Evolutionary conservation across 768 basidiomycete genomes (phyloP), one percentile per base, ranked within the genome.

Genomic region (Boletus coccyginus): DNA sequence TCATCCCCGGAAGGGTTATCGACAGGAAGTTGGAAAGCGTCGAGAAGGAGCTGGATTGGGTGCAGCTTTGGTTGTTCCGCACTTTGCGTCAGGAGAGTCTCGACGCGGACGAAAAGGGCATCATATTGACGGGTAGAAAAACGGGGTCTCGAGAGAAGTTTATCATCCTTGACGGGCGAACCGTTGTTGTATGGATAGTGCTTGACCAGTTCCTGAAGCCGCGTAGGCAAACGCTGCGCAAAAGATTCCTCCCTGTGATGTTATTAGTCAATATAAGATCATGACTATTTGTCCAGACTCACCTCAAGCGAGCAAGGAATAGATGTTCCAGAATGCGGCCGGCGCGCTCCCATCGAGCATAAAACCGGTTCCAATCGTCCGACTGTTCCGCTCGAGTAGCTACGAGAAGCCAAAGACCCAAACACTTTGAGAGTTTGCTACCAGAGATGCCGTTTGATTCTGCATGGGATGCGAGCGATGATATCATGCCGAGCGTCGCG

Each of bases 311-410:
- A 17, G 86, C 78, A 53, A 92, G 75, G 72, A 92, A 90, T 9
- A 92, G 55, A 71, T 92, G 90, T 62, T 92, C 91, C 48, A 92
- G 65, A 41, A 87, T 80, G 21, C 88, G 76, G 32, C 88, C 91
- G 10, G 82, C 80, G 31, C 78, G 76, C 61, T 92, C 88, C 91
- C 91, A 92, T 32, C 86, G 78, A 5, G 75, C 73, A 65, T 92
- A 92, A 66, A 92, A 90, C 10, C 76, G 66, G 13, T 68, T 54
- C 85, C 84, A 90, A 52, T 84, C 81, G 48, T 88, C 85, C 2
- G 72, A 76, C 11, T 74, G 72, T 42, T 79, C 76, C 4, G 76
- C 72, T 29, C 80, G 74, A 39, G 77, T 75, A 1, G 78, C 66
- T 5, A 80, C 72, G 14, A 92, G 72, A 21, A 92, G 71, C 90